Conservation (phyloP, 1,284 basidiomycete genomes). For the Dichomitus squalens region DNA sequence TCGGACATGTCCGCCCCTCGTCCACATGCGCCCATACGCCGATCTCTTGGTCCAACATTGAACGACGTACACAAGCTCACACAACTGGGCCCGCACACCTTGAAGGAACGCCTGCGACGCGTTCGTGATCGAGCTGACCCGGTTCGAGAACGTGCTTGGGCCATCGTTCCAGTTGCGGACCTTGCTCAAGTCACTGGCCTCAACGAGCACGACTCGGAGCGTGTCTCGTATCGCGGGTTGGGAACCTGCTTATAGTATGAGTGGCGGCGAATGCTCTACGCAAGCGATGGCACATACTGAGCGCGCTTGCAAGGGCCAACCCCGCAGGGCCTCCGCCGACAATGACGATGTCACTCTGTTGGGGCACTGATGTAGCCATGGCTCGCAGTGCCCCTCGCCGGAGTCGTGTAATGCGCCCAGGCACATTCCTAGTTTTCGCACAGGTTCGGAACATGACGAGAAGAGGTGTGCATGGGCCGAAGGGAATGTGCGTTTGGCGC, state of each 20-base stretch:
- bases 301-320: constrained; percentile 84
- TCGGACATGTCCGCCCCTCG: constrained; percentile 62
- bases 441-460: constrained; percentile 1
- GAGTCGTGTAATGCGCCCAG: too few species aligned
- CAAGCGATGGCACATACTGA: constrained; percentile 64
- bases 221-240: constrained; percentile 50
- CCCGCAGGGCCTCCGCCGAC: constrained; percentile 95
- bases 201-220: constrained; percentile 72
- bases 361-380: not conserved
- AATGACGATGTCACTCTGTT: constrained; percentile 83
- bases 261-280: constrained; percentile 7
- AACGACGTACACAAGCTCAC: not conserved
- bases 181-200: constrained; percentile 76
- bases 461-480: not conserved
- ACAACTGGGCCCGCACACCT: constrained; percentile 48
- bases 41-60: too few species aligned
- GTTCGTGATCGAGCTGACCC: constrained; percentile 89
- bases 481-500: too few species aligned
- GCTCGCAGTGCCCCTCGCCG: not conserved
- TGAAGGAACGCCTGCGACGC: constrained; percentile 78
- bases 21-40: too few species aligned
- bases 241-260: constrained; percentile 46
- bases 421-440: not conserved
- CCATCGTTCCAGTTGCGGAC: constrained; percentile 75
- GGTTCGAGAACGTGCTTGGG: constrained; percentile 79